Conservation (phyloP, 2,329 filamentous ascomycete genomes). For the Verticillium albo-atrum region DNA sequence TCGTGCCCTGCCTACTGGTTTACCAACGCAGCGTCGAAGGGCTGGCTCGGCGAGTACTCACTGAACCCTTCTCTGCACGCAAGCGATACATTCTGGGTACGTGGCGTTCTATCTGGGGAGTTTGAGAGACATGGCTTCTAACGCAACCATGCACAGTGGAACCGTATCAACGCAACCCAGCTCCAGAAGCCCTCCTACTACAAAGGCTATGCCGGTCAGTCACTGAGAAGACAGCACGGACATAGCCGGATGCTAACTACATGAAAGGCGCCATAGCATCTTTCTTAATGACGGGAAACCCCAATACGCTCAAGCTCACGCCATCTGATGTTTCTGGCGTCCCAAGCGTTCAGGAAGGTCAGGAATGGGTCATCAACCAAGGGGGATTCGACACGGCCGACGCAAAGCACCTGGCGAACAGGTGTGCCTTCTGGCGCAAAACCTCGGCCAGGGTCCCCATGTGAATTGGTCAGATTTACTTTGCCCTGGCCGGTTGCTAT, state of each 20-base stretch:
- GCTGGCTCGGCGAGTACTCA: conserved; percentile 56
- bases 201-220: conserved; percentile 36
- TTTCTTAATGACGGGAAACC: conserved; percentile 56
- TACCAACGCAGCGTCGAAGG: conserved; percentile 34
- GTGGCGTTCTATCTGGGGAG: conserved; percentile 11
- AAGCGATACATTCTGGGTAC: conserved; percentile 51
- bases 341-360: conserved; percentile 32
- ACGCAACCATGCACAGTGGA: conserved; percentile 38
- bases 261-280: conserved; percentile 51
- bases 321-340: conserved; percentile 35
- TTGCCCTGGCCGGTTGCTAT: too few relatives aligned
- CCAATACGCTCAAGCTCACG: conserved; percentile 53
- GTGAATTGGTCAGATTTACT: conserved; percentile 12
- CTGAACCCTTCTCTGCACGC: conserved; percentile 56
- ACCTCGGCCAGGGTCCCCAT: conserved; percentile 42
- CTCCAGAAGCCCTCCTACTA: conserved; percentile 48
- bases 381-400: conserved; percentile 36
- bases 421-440: conserved; percentile 51
- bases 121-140: not conserved
- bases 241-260: not conserved
- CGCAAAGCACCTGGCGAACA: conserved; percentile 31
- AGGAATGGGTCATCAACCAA: conserved; percentile 46
- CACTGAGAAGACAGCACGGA: conserved; percentile 3
- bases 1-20: conserved; percentile 58
- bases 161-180: conserved; percentile 48